These are phyloP conservation scores for Stereum hirsutum DNA, from an alignment of 1,284 basidiomycete species.

Conservation along the genomic window DNA sequence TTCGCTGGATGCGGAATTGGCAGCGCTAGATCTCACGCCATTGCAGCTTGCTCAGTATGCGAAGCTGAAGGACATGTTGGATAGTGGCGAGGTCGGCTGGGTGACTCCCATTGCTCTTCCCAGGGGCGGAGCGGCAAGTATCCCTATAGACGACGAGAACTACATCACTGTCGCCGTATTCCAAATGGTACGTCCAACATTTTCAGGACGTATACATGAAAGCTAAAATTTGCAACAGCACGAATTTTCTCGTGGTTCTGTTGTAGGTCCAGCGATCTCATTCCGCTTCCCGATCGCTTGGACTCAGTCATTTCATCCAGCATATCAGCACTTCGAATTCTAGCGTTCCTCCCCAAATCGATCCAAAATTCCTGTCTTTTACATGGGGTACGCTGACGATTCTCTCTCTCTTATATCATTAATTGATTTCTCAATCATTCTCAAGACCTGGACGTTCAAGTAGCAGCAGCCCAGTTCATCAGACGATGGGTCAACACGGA, in stretches of 20 bases:
- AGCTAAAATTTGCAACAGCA: constrained; percentile 3
- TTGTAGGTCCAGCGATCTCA: constrained; percentile 6
- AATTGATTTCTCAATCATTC: neutral
- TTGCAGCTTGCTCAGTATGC: constrained; percentile 9
- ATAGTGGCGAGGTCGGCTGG: constrained; percentile 11
- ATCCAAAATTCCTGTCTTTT: constrained; percentile 7
- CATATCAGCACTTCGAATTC: constrained; percentile 12
- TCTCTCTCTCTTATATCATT: neutral
- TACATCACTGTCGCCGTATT: constrained; percentile 8
- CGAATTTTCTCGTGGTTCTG: constrained; percentile 10
- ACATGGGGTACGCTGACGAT: constrained; percentile 7
- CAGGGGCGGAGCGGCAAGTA: constrained; percentile 8
- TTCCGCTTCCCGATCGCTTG: neutral
- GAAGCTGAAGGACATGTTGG: constrained; percentile 7
- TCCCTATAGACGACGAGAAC: constrained; percentile 4
- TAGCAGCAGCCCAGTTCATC: constrained; percentile 8
- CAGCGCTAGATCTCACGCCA: constrained; percentile 5
- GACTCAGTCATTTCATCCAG: constrained; percentile 2
- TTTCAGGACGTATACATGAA: neutral
- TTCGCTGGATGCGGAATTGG: constrained; percentile 8
- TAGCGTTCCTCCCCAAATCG: constrained; percentile 7
- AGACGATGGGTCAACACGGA: constrained; percentile 9
- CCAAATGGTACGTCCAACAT: constrained; percentile 1
- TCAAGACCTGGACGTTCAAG: constrained; percentile 10
- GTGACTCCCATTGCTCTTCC: constrained; percentile 10